A percentile compares a stretch with the other conserved stretches of the same genome.
These are phyloP conservation scores for Phytophthora multivora DNA, from an alignment of 352 stramenopile species.

Conservation along the genomic window DNA sequence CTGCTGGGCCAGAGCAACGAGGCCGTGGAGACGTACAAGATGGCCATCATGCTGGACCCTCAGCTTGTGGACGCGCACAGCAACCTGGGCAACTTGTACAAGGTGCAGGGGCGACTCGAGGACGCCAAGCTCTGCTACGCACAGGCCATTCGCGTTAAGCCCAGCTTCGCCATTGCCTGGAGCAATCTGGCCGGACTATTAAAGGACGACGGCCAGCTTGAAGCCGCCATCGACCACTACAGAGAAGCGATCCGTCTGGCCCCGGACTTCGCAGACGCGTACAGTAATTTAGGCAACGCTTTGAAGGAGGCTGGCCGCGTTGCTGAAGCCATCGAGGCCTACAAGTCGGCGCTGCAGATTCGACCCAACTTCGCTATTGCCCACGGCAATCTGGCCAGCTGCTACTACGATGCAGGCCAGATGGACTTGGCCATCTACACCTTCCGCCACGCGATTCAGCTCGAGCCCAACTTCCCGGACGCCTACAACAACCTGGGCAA, in stretches of 20 bases:
- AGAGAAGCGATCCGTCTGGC: slow-evolving; percentile 80
- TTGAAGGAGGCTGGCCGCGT: slow-evolving; percentile 80
- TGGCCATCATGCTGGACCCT: slow-evolving; percentile 90
- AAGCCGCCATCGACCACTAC: slow-evolving; percentile 87
- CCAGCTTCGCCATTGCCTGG: slow-evolving; percentile 92
- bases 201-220: slow-evolving; percentile 89
- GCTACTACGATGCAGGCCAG: slow-evolving; percentile 89
- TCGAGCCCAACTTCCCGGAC: slow-evolving; percentile 93
- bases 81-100: slow-evolving; percentile 95
- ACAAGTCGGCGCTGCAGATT: slow-evolving; percentile 83
- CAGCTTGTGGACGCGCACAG: slow-evolving; percentile 92
- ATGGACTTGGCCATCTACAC: slow-evolving; percentile 84
- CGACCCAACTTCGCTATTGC: slow-evolving; percentile 92
- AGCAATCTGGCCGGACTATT: slow-evolving; percentile 91
- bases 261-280: slow-evolving; percentile 85
- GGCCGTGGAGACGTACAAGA: slow-evolving; percentile 94
- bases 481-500: slow-evolving; percentile 96
- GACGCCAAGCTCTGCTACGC: slow-evolving; percentile 92
- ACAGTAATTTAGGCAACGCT: slow-evolving; percentile 88
- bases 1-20: slow-evolving; percentile 88
- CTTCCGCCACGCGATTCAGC: slow-evolving; percentile 91
- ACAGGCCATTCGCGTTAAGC: slow-evolving; percentile 89
- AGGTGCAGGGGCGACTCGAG: slow-evolving; percentile 82
- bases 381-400: slow-evolving; percentile 90
- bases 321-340: slow-evolving; percentile 82